phyloP scores from a whole-genome alignment of 257 asterid species.

The Jacaranda mimosifolia region DNA sequence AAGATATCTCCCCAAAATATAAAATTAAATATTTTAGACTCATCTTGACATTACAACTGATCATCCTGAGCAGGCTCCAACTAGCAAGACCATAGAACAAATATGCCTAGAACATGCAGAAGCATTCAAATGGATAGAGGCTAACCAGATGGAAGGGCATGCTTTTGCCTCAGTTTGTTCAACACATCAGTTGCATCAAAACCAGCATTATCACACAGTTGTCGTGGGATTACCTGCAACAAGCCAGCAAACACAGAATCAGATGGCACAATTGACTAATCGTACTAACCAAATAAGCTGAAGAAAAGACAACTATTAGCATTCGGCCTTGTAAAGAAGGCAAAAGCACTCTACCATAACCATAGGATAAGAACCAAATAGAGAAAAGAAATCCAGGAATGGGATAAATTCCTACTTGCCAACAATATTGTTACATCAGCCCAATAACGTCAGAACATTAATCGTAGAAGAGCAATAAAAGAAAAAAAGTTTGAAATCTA shows the following conservation, averaged over 20 bases:
- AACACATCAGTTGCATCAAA: conserved; percentile 95
- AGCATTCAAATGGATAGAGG: conserved; percentile 25
- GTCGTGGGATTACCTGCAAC: conserved; percentile 56
- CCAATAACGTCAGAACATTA: background rate
- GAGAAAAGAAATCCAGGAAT: conserved; percentile 17
- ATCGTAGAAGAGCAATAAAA: background rate
- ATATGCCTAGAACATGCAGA: background rate
- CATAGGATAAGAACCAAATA: conserved; percentile 4
- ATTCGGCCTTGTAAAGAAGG: conserved; percentile 9
- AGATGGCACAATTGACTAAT: background rate
- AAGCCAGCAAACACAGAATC: background rate
- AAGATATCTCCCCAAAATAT: too few relatives aligned
- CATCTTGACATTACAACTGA: background rate
- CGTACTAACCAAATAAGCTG: conserved; percentile 2
- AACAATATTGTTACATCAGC: background rate
- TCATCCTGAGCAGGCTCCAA: conserved; percentile 1
- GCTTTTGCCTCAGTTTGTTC: conserved; percentile 96
- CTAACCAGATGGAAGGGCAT: conserved; percentile 91
- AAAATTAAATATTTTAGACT: background rate
- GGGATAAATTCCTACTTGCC: background rate
- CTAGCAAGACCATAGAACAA: conserved; percentile 1
- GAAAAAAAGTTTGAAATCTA: background rate
- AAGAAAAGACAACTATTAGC: conserved; percentile 10
- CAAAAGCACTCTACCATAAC: background rate
- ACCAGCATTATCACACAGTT: conserved; percentile 65